Conservation (phyloP, 495 filamentous ascomycete genomes). For the Glonium stellatum region DNA sequence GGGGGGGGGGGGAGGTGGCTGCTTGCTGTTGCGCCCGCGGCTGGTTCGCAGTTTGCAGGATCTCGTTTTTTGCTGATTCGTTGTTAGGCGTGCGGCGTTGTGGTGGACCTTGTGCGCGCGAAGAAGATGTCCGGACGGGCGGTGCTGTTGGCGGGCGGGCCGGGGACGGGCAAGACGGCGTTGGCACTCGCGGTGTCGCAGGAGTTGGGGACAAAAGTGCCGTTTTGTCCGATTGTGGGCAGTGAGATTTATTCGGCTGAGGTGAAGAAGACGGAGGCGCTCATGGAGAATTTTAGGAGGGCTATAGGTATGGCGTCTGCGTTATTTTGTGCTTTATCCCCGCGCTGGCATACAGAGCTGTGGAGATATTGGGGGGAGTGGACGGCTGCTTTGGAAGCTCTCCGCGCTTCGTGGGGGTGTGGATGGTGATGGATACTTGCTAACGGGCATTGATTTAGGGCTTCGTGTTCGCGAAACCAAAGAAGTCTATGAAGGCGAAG, state of each 20-base stretch:
- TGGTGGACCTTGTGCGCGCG: constrained; percentile 87
- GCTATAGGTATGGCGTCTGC: constrained; percentile 62
- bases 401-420: too few relatives aligned
- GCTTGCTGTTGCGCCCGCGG: too few relatives aligned
- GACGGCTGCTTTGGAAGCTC: too few relatives aligned
- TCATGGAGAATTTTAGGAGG: constrained; percentile 97
- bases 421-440: background rate
- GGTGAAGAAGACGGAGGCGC: constrained; percentile 96
- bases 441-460: constrained; percentile 36
- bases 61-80: background rate
- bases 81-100: constrained; percentile 74
- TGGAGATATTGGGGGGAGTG: background rate
- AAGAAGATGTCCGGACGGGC: constrained; percentile 97
- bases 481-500: constrained; percentile 95
- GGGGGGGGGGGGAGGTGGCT: too few relatives aligned
- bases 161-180: constrained; percentile 95
- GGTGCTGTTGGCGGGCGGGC: constrained; percentile 83
- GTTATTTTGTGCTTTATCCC: background rate
- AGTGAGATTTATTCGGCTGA: constrained; percentile 96
- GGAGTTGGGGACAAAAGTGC: constrained; percentile 93
- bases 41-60: too few relatives aligned
- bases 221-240: constrained; percentile 93
- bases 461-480: constrained; percentile 94
- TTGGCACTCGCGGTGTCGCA: constrained; percentile 90
- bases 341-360: background rate